A percentile compares a stretch with the other conserved stretches of the same genome.
phyloP scores from a whole-genome alignment of 2,329 filamentous ascomycete genomes.

The Claviceps monticola region DNA sequence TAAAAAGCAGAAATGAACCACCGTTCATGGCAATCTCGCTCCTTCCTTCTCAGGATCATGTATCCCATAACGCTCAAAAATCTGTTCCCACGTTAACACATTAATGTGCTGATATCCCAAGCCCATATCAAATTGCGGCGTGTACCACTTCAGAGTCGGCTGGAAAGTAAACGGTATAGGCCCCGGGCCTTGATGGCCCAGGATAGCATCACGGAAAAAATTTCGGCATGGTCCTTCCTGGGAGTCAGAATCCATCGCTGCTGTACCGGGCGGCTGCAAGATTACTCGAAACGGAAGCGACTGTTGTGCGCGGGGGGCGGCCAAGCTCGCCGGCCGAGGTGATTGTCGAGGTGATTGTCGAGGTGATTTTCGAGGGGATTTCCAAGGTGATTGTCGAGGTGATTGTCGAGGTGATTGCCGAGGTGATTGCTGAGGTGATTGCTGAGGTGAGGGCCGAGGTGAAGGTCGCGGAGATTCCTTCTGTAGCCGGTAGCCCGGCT shows the following conservation, averaged over 20 bases:
- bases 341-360: too few relatives aligned
- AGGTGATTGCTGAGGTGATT: too few relatives aligned
- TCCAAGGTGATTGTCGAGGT: too few relatives aligned
- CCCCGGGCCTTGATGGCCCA: not conserved
- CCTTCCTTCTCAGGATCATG: conserved; percentile 10
- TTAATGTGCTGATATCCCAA: conserved; percentile 35
- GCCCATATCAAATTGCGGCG: conserved; percentile 29
- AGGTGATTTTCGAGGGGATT: too few relatives aligned
- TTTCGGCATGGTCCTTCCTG: conserved; percentile 21
- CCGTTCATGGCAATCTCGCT: not conserved
- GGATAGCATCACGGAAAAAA: conserved; percentile 15
- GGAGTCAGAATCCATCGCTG: not conserved
- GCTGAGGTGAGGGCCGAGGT: too few relatives aligned
- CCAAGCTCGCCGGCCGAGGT: not conserved
- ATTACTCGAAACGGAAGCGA: conserved; percentile 19
- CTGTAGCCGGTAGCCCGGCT: not conserved
- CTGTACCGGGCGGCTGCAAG: conserved; percentile 32
- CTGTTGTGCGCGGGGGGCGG: not conserved
- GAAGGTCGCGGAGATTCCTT: too few relatives aligned
- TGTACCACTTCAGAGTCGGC: conserved; percentile 40
- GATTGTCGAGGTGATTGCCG: too few relatives aligned
- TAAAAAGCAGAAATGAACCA: too few relatives aligned
- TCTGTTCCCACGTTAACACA: conserved; percentile 28
- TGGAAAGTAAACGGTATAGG: conserved; percentile 23
- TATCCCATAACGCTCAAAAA: conserved; percentile 21